These are phyloP conservation scores for Citropsis articulata DNA, from an alignment of 345 rosid species.

Conservation along the genomic window DNA sequence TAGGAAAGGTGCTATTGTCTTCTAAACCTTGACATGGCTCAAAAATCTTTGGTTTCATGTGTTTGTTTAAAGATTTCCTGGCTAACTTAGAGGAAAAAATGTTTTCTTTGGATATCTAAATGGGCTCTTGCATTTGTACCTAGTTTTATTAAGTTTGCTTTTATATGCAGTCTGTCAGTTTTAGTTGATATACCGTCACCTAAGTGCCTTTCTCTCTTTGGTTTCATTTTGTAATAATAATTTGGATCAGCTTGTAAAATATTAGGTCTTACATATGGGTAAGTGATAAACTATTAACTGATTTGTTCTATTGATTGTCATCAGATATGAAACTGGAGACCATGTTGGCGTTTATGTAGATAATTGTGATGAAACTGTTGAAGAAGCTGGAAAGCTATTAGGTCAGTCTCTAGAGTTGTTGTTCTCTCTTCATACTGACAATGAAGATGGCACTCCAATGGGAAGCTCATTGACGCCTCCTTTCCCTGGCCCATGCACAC, in stretches of 20 bases:
- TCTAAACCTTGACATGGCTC: background rate
- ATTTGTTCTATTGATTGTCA: background rate
- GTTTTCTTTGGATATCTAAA: background rate
- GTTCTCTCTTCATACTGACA: slow-evolving; percentile 74
- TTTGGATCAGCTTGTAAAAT: background rate
- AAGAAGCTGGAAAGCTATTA: slow-evolving; percentile 68
- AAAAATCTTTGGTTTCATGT: background rate
- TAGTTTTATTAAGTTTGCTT: too few species aligned
- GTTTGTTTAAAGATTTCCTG: background rate
- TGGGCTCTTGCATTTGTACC: background rate
- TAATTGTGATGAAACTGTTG: slow-evolving; percentile 66
- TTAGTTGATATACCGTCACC: background rate
- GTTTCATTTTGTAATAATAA: background rate
- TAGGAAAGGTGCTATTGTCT: background rate
- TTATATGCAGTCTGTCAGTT: background rate
- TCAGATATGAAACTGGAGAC: slow-evolving; percentile 78
- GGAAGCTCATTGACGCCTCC: slow-evolving; percentile 77
- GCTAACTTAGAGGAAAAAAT: background rate
- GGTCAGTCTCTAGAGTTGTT: slow-evolving; percentile 61
- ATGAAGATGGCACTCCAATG: slow-evolving; percentile 69
- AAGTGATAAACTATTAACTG: background rate
- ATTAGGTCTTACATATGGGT: background rate
- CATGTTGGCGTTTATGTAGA: slow-evolving; percentile 78
- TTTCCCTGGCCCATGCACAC: slow-evolving; percentile 80
- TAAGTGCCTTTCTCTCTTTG: background rate